A percentile compares a stretch with the other conserved stretches of the same genome.
These are phyloP conservation scores for Exophiala oligosperma DNA, from an alignment of 2,329 filamentous ascomycete species.

Conservation along the genomic window DNA sequence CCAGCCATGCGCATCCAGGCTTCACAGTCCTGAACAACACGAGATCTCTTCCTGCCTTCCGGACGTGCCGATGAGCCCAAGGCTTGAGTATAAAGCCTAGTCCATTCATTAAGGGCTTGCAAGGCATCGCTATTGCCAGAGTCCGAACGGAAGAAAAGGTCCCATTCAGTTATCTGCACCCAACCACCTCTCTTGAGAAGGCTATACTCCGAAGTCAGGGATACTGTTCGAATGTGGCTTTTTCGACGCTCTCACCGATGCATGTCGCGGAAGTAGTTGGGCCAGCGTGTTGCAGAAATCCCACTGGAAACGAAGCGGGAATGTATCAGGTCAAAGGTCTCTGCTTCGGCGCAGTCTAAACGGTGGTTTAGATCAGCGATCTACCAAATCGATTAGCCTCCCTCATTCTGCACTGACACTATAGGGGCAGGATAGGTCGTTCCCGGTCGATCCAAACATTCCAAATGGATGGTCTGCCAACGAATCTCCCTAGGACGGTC, in stretches of 20 bases:
- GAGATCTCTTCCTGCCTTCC: slow-evolving; percentile 13
- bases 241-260: slow-evolving; percentile 4
- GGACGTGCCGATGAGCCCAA: slow-evolving; percentile 7
- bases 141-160: slow-evolving; percentile 18
- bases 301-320: slow-evolving; percentile 58
- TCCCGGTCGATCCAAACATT: not conserved
- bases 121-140: slow-evolving; percentile 9
- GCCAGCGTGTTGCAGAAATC: slow-evolving; percentile 55
- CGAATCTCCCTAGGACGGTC: not conserved
- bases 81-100: slow-evolving; percentile 7
- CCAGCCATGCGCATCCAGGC: slow-evolving; percentile 18
- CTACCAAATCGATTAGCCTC: slow-evolving; percentile 3
- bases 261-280: slow-evolving; percentile 29
- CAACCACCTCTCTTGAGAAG: slow-evolving; percentile 12
- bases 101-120: slow-evolving; percentile 20
- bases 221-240: not conserved
- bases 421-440: not conserved
- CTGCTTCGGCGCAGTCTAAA: slow-evolving; percentile 13
- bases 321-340: slow-evolving; percentile 60
- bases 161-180: slow-evolving; percentile 22
- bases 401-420: not conserved
- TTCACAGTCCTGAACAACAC: slow-evolving; percentile 13
- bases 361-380: slow-evolving; percentile 18
- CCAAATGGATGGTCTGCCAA: too few relatives aligned
- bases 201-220: not conserved